Evolutionary conservation across 306 rosid genomes (phyloP), one percentile per base, ranked within the genome.

Genomic region (Quillaja saponaria): DNA sequence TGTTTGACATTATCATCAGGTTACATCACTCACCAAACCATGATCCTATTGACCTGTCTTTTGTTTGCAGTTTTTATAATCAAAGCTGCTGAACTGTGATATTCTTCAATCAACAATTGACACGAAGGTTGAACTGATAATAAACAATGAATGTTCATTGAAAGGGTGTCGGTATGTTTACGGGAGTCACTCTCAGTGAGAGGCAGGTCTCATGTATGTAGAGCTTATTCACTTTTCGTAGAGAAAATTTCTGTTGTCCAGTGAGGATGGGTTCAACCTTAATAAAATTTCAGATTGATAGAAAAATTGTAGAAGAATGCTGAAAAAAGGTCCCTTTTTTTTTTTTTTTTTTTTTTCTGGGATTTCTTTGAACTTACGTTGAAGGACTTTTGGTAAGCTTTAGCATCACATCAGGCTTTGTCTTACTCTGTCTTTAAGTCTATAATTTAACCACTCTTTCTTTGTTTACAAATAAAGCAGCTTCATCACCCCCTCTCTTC

Each of bases 301-400:
- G n/a, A n/a, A 59, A 65, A 15, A 51, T 58, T 56, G 16, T 5
- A 14, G 38, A 41, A 6, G 34, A 42, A 64, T 58, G 67, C 42
- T 8, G 5, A 3, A 6, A 4, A 37, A 11, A 6, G 5, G 7
- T 39, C 5, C 6, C 31, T 40, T 34, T 39, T 45, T 51, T 45
- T 14, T 35, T n/a, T n/a, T n/a, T n/a, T n/a, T n/a, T n/a, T n/a
- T n/a, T n/a, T n/a, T n/a, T n/a, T n/a, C n/a, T n/a, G n/a, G n/a
- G 7, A 31, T 82, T 78, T 75, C 87, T 82, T 82, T 65, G 71
- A 57, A 72, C 68, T 68, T 40, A 82, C 75, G 87, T 50, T 57
- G 54, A 49, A 55, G 73, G 47, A 68, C 68, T 58, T 18, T 15
- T 0, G 39, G 35, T 40, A 46, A 39, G 54, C 65, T 71, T 48